These are phyloP conservation scores for Cercospora citrullina DNA, from an alignment of 2,329 filamentous ascomycete species.

Conservation along the genomic window DNA sequence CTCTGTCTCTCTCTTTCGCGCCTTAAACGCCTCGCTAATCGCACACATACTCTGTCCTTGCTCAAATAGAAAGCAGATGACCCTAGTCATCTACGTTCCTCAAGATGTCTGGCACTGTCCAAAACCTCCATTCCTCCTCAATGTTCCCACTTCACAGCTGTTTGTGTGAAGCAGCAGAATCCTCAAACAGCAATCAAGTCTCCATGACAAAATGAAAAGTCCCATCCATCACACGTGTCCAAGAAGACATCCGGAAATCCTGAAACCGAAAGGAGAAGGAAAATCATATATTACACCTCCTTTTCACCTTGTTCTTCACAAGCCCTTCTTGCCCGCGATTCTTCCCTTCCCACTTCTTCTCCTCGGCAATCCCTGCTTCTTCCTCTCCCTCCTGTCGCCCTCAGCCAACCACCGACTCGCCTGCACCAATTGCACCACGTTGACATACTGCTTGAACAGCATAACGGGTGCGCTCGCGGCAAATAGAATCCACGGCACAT, in stretches of 20 bases:
- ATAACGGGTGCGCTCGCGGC: slow-evolving; percentile 82
- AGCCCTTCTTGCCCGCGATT: slow-evolving; percentile 7
- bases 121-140: not conserved
- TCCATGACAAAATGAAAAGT: not conserved
- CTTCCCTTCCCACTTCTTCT: slow-evolving; percentile 8
- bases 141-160: not conserved
- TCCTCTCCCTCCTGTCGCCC: slow-evolving; percentile 61
- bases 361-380: slow-evolving; percentile 30
- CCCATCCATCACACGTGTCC: not conserved
- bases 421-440: slow-evolving; percentile 89
- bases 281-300: not conserved
- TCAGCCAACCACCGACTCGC: slow-evolving; percentile 90
- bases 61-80: not conserved
- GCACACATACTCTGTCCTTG: not conserved
- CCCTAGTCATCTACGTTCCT: not conserved
- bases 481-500: slow-evolving; percentile 75
- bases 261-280: not conserved
- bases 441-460: slow-evolving; percentile 89
- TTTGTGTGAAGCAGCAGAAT: not conserved
- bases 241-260: not conserved
- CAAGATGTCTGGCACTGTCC: not conserved
- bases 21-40: slow-evolving; percentile 13
- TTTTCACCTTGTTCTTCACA: not conserved
- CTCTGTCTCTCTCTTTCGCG: not conserved
- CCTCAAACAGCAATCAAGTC: not conserved